Conservation (phyloP, 2,329 filamentous ascomycete genomes). For the Plenodomus tracheiphilus region DNA sequence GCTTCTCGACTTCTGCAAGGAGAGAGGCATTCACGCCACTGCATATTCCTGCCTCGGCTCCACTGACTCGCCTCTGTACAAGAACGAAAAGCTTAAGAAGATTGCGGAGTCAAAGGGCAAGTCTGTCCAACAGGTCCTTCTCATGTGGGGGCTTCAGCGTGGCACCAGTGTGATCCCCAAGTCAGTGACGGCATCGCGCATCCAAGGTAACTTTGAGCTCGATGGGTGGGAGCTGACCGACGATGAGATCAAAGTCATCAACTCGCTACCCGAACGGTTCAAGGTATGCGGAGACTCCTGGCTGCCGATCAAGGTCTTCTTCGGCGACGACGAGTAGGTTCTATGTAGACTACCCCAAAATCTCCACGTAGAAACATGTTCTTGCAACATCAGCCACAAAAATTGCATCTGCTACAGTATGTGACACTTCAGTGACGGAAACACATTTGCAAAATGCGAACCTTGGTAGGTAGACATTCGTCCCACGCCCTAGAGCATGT, state of each 20-base stretch:
- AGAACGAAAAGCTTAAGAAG: conserved; percentile 64
- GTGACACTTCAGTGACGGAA: no score
- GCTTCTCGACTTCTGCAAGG: conserved; percentile 71
- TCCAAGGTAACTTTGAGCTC: conserved; percentile 73
- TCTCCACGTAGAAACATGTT: no score
- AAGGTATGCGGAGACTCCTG: conserved; percentile 72
- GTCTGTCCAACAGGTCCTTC: conserved; percentile 73
- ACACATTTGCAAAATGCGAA: no score
- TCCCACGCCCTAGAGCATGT: conserved; percentile 15
- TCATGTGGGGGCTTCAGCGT: conserved; percentile 80
- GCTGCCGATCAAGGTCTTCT: conserved; percentile 79
- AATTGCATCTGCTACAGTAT: no score
- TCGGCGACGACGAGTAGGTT: conserved; percentile 73
- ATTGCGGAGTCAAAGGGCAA: conserved; percentile 68
- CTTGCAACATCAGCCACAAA: no score
- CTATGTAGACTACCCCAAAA: background rate
- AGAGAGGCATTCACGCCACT: conserved; percentile 75
- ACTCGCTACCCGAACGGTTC: conserved; percentile 72
- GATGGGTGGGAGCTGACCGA: conserved; percentile 73
- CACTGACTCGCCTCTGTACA: conserved; percentile 70
- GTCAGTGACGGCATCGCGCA: conserved; percentile 72
- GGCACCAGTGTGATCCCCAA: conserved; percentile 87
- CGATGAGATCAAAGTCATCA: conserved; percentile 72
- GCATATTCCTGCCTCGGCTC: conserved; percentile 76
- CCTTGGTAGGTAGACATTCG: no score